Evolutionary conservation across 306 rosid genomes (phyloP), one percentile per base, ranked within the genome.

Genomic region (Myrica gale): DNA sequence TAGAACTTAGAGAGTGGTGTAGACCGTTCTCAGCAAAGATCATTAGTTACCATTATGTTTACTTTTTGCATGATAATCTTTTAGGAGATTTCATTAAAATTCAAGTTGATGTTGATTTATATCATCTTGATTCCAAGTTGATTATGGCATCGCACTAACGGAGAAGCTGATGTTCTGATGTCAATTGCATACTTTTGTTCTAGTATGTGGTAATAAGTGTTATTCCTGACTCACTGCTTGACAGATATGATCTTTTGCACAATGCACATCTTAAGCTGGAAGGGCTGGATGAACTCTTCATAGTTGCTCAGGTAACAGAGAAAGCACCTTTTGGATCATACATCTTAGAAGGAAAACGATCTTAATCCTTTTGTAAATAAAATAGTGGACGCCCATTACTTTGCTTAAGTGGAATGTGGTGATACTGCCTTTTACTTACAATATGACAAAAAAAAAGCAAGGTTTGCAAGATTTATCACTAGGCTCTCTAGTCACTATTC

Each of bases 231-330:
- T 83, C 80, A 9, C 71, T 67, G 26, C 76, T 21, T 87, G 71
- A 65, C 92, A 95, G 99, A 76, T 95, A 95, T 78, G 99, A 95
- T 87, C 96, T 92, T 77, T 84, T 95, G 89, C 99, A 95, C 85
- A 95, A 95, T 70, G 96, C 93, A 41, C 99, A 95, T 87, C 97
- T 92, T 81, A 92, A 89, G 79, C 87, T 95, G 55, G 93, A 89
- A 79, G 99, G 99, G 32, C 81, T 95, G 79, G 89, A 90, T 84
- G 93, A 92, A 75, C 99, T 95, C 82, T 95, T 95, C 89, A 88
- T 82, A 85, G 96, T 90, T 81, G 96, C 92, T 84, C 99, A 92
- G 99, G 99, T 95, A 92, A 17, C 23, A 12, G 43, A 68, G 23
- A 55, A 76, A 71, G 50, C 19, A 10, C n/a, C 66, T 58, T 60